Evolutionary conservation across 805 yeast genomes (phyloP).

Genomic region (Candida yuanshanica): DNA sequence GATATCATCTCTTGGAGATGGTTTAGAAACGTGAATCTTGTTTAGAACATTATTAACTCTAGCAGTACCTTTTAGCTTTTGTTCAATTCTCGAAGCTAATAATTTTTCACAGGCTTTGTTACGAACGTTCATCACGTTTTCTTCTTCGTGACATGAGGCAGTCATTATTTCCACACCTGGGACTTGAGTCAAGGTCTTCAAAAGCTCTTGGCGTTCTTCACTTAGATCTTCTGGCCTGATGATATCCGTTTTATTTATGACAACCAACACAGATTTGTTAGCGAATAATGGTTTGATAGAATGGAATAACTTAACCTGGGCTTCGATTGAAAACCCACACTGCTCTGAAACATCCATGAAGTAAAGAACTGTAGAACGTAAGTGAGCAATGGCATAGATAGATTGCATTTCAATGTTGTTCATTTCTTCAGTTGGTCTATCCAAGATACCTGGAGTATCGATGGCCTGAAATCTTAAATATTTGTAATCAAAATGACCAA

Average conservation of each 20-base stretch:
- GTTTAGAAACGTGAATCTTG: conserved; percentile 92
- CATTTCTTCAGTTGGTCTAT: conserved; percentile 99
- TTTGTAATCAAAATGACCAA: conserved; percentile 98
- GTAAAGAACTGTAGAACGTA: conserved; percentile 92
- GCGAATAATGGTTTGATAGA: conserved; percentile 96
- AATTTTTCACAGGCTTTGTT: conserved; percentile 97
- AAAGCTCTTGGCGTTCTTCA: conserved; percentile 63
- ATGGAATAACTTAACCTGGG: conserved; percentile 94
- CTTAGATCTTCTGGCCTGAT: conserved; percentile 79
- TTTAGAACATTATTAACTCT: conserved; percentile 85
- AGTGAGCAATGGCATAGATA: conserved; percentile 96
- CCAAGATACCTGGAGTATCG: conserved; percentile 98
- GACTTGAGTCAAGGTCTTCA: conserved; percentile 56
- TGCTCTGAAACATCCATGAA: conserved; percentile 99
- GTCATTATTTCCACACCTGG: conserved; percentile 90
- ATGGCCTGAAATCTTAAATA: conserved; percentile 97
- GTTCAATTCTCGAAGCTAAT: conserved; percentile 92
- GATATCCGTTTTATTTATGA: conserved; percentile 92
- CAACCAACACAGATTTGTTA: conserved; percentile 93
- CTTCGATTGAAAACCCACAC: conserved; percentile 97
- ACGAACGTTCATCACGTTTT: conserved; percentile 91
- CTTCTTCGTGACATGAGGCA: conserved; percentile 90
- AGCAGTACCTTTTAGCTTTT: conserved; percentile 88
- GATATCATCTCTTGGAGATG: conserved; percentile 81
- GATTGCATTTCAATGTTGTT: conserved; percentile 99